Base-by-base conservation (phyloP, 768 basidiomycete species). In the Aureoboletus auriporus region DNA sequence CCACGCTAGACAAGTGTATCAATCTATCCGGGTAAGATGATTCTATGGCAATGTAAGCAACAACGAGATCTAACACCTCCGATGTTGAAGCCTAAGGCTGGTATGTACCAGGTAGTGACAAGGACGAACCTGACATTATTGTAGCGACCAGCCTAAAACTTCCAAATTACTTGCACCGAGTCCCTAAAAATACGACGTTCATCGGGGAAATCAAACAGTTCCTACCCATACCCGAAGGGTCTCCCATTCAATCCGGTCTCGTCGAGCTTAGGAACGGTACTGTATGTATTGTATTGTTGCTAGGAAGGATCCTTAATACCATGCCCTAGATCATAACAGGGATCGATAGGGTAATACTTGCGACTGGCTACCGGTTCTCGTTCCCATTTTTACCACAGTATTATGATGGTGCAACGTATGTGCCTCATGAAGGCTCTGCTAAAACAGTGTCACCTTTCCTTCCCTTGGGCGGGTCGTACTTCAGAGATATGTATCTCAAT, bases 371-470 rank as follows among this genome's bases (percentile, higher is more conserved):
- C 42, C 39, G 46, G 17, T 45, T 50, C n/a, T 52, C 56, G 11
- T 58, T 33, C 11, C 57, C 56, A 26, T 59, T 59, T 46, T 40
- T 52, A 28, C 23, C 52, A 7, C 56, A 50, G 29, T 55, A 55
- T 27, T 58, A 58, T 30, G 57, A 58, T 3, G 41, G 14, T 13
- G 46, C 48, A 14, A 23, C 46, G 2, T 44, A 43, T 3, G 35
- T 27, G 2, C 44, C 48, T 12, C 41, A 41, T 2, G 30, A 29
- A n/a, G 40, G 45, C 1, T 43, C 44, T 3, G 28, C 40, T 10
- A 0, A 28, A 12, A 35, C 35, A 4, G 40, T 55, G 5, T 40
- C 49, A 11, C 42, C 47, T 5, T 58, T 58, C 31, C 34, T 58
- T 6, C 45, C 56, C 3, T 2, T 23, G 44, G 47, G 43, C 1